Conservation (phyloP, 164 flowering plant species). For the Kalanchoe fedtschenkoi region DNA sequence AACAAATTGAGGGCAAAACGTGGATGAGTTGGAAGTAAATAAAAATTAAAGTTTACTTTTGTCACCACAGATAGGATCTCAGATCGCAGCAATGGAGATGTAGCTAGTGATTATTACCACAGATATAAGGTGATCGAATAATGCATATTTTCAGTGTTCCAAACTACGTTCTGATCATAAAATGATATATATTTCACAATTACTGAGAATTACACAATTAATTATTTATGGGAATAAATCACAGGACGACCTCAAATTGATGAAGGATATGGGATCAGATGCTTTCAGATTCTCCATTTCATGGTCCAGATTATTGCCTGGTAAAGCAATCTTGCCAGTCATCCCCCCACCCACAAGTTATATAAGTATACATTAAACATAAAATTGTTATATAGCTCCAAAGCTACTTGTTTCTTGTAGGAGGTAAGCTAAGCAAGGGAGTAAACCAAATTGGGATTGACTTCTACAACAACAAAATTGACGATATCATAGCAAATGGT, state of each 20-base stretch:
- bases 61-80: slow-evolving; percentile 1
- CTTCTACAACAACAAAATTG: slow-evolving; percentile 37
- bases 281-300: slow-evolving; percentile 8
- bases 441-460: slow-evolving; percentile 29
- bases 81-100: slow-evolving; percentile 5
- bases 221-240: too few relatives aligned
- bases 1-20: too few relatives aligned
- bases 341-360: background rate
- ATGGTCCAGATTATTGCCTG: slow-evolving; percentile 2
- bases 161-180: too few relatives aligned
- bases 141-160: background rate
- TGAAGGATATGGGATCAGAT: slow-evolving; percentile 8
- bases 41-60: background rate
- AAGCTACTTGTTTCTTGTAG: too few relatives aligned
- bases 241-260: slow-evolving; percentile 5
- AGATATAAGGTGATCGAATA: slow-evolving; percentile 4
- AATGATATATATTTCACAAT: background rate
- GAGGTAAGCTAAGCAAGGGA: slow-evolving; percentile 1
- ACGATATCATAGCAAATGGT: slow-evolving; percentile 20
- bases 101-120: slow-evolving; percentile 2
- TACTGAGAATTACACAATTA: background rate
- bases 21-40: background rate
- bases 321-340: background rate
- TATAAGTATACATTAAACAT: too few relatives aligned
- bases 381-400: too few relatives aligned